These are phyloP conservation scores for Aquilaria agallochum DNA, from an alignment of 441 rosid genomes.

Conservation along the genomic window DNA sequence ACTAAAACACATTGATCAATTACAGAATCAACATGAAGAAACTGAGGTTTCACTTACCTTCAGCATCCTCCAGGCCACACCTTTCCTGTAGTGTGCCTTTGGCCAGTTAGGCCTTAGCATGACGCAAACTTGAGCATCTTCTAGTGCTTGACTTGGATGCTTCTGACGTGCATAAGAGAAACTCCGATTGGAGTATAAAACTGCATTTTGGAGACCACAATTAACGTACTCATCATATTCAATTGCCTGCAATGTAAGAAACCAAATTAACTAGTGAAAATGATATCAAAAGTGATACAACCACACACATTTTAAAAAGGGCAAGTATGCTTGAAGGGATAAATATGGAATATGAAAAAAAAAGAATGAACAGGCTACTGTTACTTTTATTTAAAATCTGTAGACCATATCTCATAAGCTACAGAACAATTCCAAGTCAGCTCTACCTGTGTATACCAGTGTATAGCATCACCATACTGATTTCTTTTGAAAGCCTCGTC, in stretches of 20 bases:
- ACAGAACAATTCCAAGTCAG: not conserved
- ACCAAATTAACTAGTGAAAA: not conserved
- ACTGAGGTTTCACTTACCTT: not conserved
- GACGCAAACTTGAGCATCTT: not conserved
- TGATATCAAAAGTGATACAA: too few species aligned
- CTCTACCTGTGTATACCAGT: too few species aligned
- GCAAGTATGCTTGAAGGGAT: too few species aligned
- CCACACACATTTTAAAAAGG: too few species aligned
- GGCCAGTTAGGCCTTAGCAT: not conserved
- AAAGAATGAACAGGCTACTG: too few species aligned
- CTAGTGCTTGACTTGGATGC: not conserved
- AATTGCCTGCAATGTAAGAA: not conserved
- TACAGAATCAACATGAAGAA: not conserved
- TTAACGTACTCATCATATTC: not conserved
- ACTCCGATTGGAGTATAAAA: not conserved
- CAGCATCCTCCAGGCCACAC: not conserved
- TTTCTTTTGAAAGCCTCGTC: too few species aligned
- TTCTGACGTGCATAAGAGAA: not conserved
- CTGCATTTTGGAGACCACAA: not conserved
- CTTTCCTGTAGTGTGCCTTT: not conserved
- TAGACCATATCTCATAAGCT: not conserved
- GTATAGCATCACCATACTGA: too few species aligned
- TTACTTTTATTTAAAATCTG: not conserved
- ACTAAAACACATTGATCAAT: not conserved
- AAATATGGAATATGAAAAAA: too few species aligned